A percentile compares a stretch with the other conserved stretches of the same genome.
Conservation (phyloP, 2,329 filamentous ascomycete genomes). For the Thelonectria blattea region DNA sequence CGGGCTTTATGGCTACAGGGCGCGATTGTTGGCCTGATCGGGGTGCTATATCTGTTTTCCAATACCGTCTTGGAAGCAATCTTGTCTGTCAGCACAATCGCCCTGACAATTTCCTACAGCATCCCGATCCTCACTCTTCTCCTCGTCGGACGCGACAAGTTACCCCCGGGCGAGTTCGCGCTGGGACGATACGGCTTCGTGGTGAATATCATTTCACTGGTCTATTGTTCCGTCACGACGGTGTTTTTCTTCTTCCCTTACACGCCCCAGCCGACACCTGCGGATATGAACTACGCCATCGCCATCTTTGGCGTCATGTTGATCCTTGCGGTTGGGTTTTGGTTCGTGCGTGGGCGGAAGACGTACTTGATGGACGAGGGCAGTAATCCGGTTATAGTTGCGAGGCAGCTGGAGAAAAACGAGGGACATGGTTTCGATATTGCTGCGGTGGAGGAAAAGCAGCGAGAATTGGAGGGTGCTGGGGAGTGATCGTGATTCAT, state of each 20-base stretch:
- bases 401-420: background rate
- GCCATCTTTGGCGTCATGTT: slow-evolving; percentile 61
- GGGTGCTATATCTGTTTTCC: slow-evolving; percentile 62
- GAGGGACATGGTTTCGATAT: background rate
- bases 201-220: slow-evolving; percentile 53
- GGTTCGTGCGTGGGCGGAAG: slow-evolving; percentile 52
- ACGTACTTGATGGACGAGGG: slow-evolving; percentile 42
- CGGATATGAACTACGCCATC: slow-evolving; percentile 63
- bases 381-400: background rate
- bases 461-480: background rate
- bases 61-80: slow-evolving; percentile 60
- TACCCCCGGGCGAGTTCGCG: slow-evolving; percentile 52
- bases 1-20: slow-evolving; percentile 60
- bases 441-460: background rate
- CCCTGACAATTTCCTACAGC: slow-evolving; percentile 56
- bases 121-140: slow-evolving; percentile 57
- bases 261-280: slow-evolving; percentile 48
- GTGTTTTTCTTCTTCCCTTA: slow-evolving; percentile 55
- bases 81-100: slow-evolving; percentile 62
- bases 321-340: slow-evolving; percentile 55
- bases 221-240: slow-evolving; percentile 58
- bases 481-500: background rate
- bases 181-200: slow-evolving; percentile 51
- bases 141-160: slow-evolving; percentile 55
- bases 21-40: slow-evolving; percentile 49